Evolutionary conservation across 345 rosid genomes (phyloP), one percentile per base, ranked within the genome.

Genomic region (Lumnitzera littorea): DNA sequence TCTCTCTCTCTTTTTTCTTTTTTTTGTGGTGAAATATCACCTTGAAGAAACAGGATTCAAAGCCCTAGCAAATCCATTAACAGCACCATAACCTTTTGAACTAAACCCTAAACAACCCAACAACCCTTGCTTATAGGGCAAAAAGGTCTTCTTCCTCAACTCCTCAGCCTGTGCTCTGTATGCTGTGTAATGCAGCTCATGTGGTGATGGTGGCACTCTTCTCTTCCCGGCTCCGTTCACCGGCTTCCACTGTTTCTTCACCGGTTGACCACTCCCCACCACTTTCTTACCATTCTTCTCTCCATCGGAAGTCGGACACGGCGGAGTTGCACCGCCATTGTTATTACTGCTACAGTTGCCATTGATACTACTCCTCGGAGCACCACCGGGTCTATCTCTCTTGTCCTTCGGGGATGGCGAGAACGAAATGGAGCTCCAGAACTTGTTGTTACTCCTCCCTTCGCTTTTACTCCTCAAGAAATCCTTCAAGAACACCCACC

Each of bases 101-200:
- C 92, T 94, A 55, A 94, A 94, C 50, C 99, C 97, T 69, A 94
- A 63, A 69, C 99, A 94, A 1, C 99, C 99, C n/a, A 94, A 82
- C 60, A 94, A 65, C 0, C 99, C 97, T 72, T 94, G 96, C 58
- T 91, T 80, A 70, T 94, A 94, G 27, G 99, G 99, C 75, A 94
- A 80, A 63, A 77, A 90, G 0, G 99, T 94, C 77, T 79, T 90
- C 86, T 86, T 94, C 83, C 83, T 94, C 97, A 94, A 73, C 78
- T 90, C 99, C 72, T 90, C 97, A 13, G 96, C 91, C 43, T 94
- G 99, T 25, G 97, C 97, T 78, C 91, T 82, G 55, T 84, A 86
- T 10, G 87, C 77, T 8, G 90, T 90, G 79, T 94, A 94, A 76
- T 90, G 99, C 50, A 94, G 25, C 78, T 94, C 99, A 51, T 90